These are phyloP conservation scores for Dispira parvispora DNA, from an alignment of 192 early-diverging fungal genomes.

Conservation along the genomic window DNA sequence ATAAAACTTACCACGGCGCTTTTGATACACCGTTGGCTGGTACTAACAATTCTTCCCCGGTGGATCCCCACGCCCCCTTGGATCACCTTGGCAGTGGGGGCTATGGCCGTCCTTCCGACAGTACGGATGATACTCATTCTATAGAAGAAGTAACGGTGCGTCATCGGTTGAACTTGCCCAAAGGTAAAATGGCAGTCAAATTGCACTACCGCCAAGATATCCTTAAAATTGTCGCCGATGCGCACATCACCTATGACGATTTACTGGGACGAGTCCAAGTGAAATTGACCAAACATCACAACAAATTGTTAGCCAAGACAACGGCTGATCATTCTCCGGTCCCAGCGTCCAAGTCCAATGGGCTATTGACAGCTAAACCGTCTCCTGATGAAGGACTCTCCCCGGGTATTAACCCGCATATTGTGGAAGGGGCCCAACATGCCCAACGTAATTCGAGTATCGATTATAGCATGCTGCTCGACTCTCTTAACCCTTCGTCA, in stretches of 20 bases:
- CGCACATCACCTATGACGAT: slow-evolving; percentile 19
- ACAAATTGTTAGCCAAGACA: not conserved
- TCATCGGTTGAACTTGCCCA: slow-evolving; percentile 3
- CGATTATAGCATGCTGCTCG: not conserved
- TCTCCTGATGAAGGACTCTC: not conserved
- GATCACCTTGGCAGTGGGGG: not conserved
- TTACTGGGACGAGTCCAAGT: slow-evolving; percentile 18
- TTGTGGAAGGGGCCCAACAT: not conserved
- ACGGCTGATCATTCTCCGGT: not conserved
- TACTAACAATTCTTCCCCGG: too few species aligned
- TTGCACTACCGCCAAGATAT: slow-evolving; percentile 25
- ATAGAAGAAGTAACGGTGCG: not conserved
- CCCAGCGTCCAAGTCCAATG: not conserved
- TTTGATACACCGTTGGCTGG: too few species aligned
- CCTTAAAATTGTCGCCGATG: slow-evolving; percentile 26
- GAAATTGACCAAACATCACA: slow-evolving; percentile 15
- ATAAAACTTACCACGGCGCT: too few species aligned
- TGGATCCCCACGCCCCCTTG: too few species aligned
- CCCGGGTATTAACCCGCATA: not conserved
- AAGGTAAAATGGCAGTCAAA: slow-evolving; percentile 30
- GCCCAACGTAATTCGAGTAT: not conserved
- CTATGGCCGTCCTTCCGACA: not conserved
- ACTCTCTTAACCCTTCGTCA: not conserved
- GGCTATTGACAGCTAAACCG: not conserved
- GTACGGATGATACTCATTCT: not conserved